Conservation (phyloP, 768 basidiomycete genomes). For the Sistotremastrum suecicum region DNA sequence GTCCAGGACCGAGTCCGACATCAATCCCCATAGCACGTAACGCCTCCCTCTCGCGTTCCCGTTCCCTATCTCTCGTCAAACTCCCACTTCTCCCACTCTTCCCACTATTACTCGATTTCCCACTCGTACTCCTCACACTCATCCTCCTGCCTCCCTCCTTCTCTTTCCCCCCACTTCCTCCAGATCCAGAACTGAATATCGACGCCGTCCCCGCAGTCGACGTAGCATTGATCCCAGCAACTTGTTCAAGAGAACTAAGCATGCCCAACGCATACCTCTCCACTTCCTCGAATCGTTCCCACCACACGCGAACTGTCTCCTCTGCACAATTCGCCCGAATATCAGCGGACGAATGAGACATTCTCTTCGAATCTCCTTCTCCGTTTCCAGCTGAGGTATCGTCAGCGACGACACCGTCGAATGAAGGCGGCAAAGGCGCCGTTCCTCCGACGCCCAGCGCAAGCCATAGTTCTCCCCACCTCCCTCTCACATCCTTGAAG, state of each 20-base stretch:
- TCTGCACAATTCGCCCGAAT: slow-evolving; percentile 16
- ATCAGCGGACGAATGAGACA: slow-evolving; percentile 3
- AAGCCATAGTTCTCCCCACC: slow-evolving; percentile 79
- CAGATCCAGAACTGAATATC: neutral
- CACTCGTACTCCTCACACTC: too few relatives aligned
- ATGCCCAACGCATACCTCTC: slow-evolving; percentile 27
- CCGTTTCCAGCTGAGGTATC: slow-evolving; percentile 33
- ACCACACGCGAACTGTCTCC: slow-evolving; percentile 66
- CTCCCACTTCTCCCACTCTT: too few relatives aligned
- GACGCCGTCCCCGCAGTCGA: slow-evolving; percentile 19
- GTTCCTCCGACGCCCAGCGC: slow-evolving; percentile 61
- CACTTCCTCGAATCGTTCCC: slow-evolving; percentile 51
- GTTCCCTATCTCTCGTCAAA: too few relatives aligned
- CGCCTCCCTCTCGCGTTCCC: too few relatives aligned
- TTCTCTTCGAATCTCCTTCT: neutral
- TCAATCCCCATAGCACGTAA: too few relatives aligned
- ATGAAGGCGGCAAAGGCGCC: slow-evolving; percentile 2
- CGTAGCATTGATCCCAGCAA: neutral
- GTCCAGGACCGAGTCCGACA: too few relatives aligned
- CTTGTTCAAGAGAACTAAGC: slow-evolving; percentile 15
- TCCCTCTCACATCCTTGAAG: slow-evolving; percentile 42
- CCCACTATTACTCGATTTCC: too few relatives aligned
- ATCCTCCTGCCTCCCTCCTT: too few relatives aligned
- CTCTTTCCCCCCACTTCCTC: neutral
- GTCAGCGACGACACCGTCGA: slow-evolving; percentile 19